These are phyloP conservation scores for Penicillium sp. DNA, from an alignment of 2,329 filamentous ascomycete species.

Conservation along the genomic window DNA sequence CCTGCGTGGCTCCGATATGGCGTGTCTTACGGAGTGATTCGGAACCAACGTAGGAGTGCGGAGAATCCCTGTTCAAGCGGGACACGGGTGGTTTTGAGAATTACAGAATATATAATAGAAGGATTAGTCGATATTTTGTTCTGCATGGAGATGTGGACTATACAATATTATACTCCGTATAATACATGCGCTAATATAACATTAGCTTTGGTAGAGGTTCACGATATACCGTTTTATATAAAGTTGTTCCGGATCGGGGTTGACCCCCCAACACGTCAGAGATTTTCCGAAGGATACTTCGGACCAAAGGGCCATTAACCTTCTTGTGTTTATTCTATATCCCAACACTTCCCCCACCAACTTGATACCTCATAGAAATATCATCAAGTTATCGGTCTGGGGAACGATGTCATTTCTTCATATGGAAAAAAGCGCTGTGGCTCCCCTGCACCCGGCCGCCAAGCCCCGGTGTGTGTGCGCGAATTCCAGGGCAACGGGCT, in stretches of 20 bases:
- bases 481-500: constrained; percentile 21
- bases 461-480: constrained; percentile 23
- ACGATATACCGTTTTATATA: background rate
- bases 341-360: background rate
- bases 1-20: constrained; percentile 3
- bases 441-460: constrained; percentile 24
- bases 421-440: constrained; percentile 2
- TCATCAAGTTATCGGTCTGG: background rate
- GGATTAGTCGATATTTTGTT: background rate
- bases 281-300: constrained; percentile 19
- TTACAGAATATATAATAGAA: background rate
- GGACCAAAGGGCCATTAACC: constrained; percentile 11
- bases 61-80: constrained; percentile 27
- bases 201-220: background rate
- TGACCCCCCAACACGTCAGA: constrained; percentile 24
- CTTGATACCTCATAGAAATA: background rate
- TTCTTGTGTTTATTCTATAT: background rate
- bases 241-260: constrained; percentile 1
- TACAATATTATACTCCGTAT: too few relatives aligned
- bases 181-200: background rate
- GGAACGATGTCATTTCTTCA: background rate
- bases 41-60: constrained; percentile 26
- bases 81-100: background rate
- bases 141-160: too few relatives aligned
- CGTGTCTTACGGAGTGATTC: constrained; percentile 25